Evolutionary conservation across 2,329 filamentous ascomycete genomes (phyloP), one percentile per base, ranked within the genome.

Genomic region (Myrmaecium sp.): DNA sequence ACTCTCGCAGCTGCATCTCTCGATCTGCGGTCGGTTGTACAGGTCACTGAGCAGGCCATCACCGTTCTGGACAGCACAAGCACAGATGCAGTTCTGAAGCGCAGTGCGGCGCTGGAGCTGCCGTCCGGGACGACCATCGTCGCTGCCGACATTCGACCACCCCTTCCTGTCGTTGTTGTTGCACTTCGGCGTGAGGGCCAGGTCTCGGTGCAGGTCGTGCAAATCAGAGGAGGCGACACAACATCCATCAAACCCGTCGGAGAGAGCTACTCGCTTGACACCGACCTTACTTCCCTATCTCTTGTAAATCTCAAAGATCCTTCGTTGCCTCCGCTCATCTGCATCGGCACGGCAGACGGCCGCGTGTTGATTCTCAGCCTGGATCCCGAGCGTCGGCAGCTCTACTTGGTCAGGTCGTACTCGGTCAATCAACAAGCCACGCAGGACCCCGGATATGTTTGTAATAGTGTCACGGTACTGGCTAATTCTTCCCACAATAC

Each of bases 381-480:
- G 6, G 15, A 14, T 20, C 35, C 5, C 14, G 33, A 4, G 5
- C 27, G 31, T 6, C 27, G 43, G 2, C 25, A 23, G 5, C 25
- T 27, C 18, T 37, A 2, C 28, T 37, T 4, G 30, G 44, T 19
- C 34, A 33, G 4, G 23, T 30, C 6, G 28, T 41, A 6, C 23
- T 30, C 21, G 21, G 27, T 11, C 30, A 21, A 14, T 17, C 10
- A 4, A 11, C 23, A 5, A 20, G 22, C 16, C 29, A 24, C n/a
- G n/a, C n/a, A n/a, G n/a, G n/a, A n/a, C n/a, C n/a, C n/a, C n/a
- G n/a, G n/a, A n/a, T 29, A 34, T 19, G 30, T 45, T 2, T 50
- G 45, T 29, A 47, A 52, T 26, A 46, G 41, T 30, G 42, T 40
- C 4, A 41, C 38, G 4, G 21, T 49, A 10, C 28, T 46, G 13